Evolutionary conservation across 192 early-diverging fungal genomes (phyloP), one percentile per base, ranked within the genome.

Genomic region (Linnemannia hyalina): DNA sequence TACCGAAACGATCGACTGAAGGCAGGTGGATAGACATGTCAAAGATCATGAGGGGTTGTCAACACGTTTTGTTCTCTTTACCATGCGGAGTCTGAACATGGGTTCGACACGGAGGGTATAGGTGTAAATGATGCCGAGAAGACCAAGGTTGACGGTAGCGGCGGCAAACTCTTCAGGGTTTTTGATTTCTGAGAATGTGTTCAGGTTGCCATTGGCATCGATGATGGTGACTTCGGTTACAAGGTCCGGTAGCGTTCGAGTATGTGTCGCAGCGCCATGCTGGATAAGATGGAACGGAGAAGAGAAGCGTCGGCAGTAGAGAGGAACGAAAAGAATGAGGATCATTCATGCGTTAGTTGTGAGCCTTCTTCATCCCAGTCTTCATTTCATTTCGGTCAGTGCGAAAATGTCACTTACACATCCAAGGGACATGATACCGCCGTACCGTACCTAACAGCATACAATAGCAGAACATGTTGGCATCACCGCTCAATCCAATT

Each of bases 121-220:
- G 13, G 49, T 90, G 70, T 85, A 90, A 15, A 85, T 90, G 36
- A 90, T 47, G 0, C 89, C 89, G 1, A 89, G 69, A 1, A 89
- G 76, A 35, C 89, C 89, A 46, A 87, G 81, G 55, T 81, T 89
- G 26, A 87, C 75, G 40, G 74, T 36, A 10, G 84, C 81, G 18
- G 81, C 88, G 4, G 76, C 81, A 60, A 89, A 85, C 55, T 89
- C 88, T 2, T 44, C 29, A 0, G 80, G 42, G n/a, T 87, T 47
- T 18, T 70, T 87, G n/a, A 74, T 73, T n/a, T 81, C 54, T 0
- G 63, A 52, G 68, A 89, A 89, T 9, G 78, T 80, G 55, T 81
- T 71, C 72, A 87, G 3, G 38, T 26, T 63, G 1, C 88, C 88
- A 15, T 47, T 46, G 20, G 77, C 71, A 32, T 85, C 75, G 1